Percentiles rank a stretch among this genome's conserved stretches.
These are phyloP conservation scores for Pichia sp. DNA, from an alignment of 1,139 yeast genomes.

Conservation along the genomic window DNA sequence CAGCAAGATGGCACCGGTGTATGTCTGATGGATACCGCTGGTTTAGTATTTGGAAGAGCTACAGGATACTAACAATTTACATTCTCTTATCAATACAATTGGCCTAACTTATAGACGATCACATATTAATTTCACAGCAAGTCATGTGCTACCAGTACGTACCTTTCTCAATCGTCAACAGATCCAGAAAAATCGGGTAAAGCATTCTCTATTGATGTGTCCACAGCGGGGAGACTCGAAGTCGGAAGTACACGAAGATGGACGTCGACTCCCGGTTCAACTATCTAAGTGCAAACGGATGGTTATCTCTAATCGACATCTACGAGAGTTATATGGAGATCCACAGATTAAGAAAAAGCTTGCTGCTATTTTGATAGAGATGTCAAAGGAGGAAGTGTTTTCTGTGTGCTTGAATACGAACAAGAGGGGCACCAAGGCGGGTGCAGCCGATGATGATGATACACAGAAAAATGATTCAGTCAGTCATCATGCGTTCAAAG, in stretches of 20 bases:
- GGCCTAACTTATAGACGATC: constrained; percentile 19
- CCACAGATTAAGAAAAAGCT: constrained; percentile 17
- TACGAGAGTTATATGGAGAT: constrained; percentile 23
- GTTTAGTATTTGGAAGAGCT: background rate
- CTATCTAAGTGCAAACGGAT: constrained; percentile 21
- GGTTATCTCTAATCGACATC: constrained; percentile 28
- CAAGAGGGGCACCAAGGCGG: background rate
- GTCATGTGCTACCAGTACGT: constrained; percentile 24
- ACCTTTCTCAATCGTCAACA: constrained; percentile 28
- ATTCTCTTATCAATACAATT: background rate
- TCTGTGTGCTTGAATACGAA: constrained; percentile 11
- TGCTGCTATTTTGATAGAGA: constrained; percentile 25
- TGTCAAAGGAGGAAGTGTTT: constrained; percentile 23
- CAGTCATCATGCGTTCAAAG: background rate
- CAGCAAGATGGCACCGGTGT: constrained; percentile 28
- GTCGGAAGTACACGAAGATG: background rate
- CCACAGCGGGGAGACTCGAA: background rate
- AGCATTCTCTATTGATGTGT: constrained; percentile 12
- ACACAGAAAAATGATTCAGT: background rate
- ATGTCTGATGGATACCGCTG: constrained; percentile 11
- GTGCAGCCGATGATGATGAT: background rate
- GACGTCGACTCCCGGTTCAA: constrained; percentile 1
- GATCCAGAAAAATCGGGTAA: constrained; percentile 22
- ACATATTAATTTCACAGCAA: constrained; percentile 20
- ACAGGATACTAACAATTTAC: background rate